phyloP scores from a whole-genome alignment of 129 eudicot species.

The Oenanthe sinensis region DNA sequence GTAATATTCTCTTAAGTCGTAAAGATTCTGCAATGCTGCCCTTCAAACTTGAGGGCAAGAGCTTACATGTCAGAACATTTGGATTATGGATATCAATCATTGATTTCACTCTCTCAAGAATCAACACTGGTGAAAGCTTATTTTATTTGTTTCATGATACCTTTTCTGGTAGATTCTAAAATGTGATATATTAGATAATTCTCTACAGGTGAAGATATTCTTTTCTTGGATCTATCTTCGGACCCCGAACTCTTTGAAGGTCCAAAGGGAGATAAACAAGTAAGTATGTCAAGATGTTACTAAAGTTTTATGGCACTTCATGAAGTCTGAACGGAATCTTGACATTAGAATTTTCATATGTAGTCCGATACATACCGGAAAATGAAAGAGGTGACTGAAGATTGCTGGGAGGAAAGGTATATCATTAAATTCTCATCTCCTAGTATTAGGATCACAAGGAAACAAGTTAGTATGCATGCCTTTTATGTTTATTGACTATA shows the following conservation, averaged over 20 bases:
- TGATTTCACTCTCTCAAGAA: constrained; percentile 93
- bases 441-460: neutral
- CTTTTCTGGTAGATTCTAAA: neutral
- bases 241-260: constrained; percentile 91
- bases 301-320: neutral
- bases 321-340: constrained; percentile 3
- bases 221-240: constrained; percentile 69
- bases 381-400: constrained; percentile 67
- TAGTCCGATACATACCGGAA: constrained; percentile 86
- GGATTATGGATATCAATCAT: constrained; percentile 73
- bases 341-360: constrained; percentile 15
- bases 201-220: constrained; percentile 74
- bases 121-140: constrained; percentile 62
- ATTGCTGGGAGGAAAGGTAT: constrained; percentile 91
- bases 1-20: constrained; percentile 73
- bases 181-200: neutral
- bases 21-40: constrained; percentile 47
- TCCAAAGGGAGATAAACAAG: constrained; percentile 90
- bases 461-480: neutral
- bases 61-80: constrained; percentile 44
- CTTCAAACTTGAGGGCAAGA: constrained; percentile 65
- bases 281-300: constrained; percentile 18
- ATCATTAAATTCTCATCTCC: neutral
- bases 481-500: neutral
- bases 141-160: neutral